Evolutionary conservation across 163 green algal genomes (phyloP), one percentile per base, ranked within the genome.

Genomic region (Picocystis sp.): DNA sequence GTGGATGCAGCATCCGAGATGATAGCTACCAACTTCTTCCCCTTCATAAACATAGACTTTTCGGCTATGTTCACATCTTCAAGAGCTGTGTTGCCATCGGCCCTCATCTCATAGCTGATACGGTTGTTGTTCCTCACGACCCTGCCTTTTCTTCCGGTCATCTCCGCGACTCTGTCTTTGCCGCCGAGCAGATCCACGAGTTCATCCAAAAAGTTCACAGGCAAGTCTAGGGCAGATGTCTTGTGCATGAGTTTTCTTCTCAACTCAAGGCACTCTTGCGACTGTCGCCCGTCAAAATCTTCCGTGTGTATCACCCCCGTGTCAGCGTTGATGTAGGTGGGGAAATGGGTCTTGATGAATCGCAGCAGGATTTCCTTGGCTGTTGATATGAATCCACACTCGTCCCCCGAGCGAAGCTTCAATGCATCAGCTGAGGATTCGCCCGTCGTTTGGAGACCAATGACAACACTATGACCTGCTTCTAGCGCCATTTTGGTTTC

Each of bases 1-100:
- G 83, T 90, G 41, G 61, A 81, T 19, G 86, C 86, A 1, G 87
- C 87, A 53, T 94, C 84, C 10, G 59, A 81, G 52, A 96, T 84
- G 56, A 96, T 82, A n/a, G 86, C 86, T 10, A 94, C 76, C 10
- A 81, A 56, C 66, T 94, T 93, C 22, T 63, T 45, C 11, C 81
- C 86, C 41, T 55, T 61, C 72, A 83, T 76, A 69, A 89, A 87
- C 2, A 61, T 51, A 19, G 81, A 67, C 25, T 66, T 57, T 66
- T 86, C 76, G 0, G 42, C 45, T 13, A 72, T 52, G 51, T 72
- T 72, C 17, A 72, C 11, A 35, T 52, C 43, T 49, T 64, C 21
- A 48, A 19, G 22, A 35, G 38, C 19, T 57, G 17, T 19, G 57
- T 38, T 38, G 8, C 29, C 29, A 38, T 38, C 29, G 8, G 29